Evolutionary conservation across 73 alveolate species (phyloP), one percentile per base, ranked within the genome.

Genomic region (Urostyla sp.): DNA sequence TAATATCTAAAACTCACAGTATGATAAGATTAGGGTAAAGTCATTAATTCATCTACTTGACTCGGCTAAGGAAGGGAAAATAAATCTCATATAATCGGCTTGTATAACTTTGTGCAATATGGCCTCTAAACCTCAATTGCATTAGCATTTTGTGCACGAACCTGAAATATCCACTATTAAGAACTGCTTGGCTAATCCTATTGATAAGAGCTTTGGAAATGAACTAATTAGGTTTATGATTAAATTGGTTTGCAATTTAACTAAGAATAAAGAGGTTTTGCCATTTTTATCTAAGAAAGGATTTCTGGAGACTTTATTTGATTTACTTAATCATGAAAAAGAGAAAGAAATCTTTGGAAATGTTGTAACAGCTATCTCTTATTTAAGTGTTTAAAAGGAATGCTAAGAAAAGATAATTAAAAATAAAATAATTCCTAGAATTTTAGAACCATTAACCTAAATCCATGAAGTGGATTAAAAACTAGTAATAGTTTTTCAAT

Each of bases 301-400:
- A 57, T 84, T 84, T 50, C 61, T 84, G 18, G 85, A 84, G 40
- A 84, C 75, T 15, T 44, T 84, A n/a, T 59, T 84, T 51, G 85
- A 84, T 35, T 59, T 84, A 32, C 85, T 84, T 10, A 56, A 84
- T 34, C 88, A 51, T 35, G 80, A 66, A 60, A 74, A 57, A 67
- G 92, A 84, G 46, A 84, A 53, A 43, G 92, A 84, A 35, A 84
- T 84, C 13, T 84, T 84, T 74, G 92, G 92, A 58, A 84, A 84
- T 49, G 88, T 84, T 48, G 92, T 75, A 3, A 84, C 92, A 15
- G 92, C 92, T 21, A 84, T 84, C 28, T 57, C 92, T n/a, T 84
- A 84, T 38, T 15, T 84, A 67, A 78, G 84, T 10, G 88, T 51
- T 2, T 53, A 52, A 35, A 74, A 74, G 30, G 92, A 75, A 26